These are phyloP conservation scores for Chlamydomonas incerta DNA, from an alignment of 139 green algal species.

Conservation along the genomic window DNA sequence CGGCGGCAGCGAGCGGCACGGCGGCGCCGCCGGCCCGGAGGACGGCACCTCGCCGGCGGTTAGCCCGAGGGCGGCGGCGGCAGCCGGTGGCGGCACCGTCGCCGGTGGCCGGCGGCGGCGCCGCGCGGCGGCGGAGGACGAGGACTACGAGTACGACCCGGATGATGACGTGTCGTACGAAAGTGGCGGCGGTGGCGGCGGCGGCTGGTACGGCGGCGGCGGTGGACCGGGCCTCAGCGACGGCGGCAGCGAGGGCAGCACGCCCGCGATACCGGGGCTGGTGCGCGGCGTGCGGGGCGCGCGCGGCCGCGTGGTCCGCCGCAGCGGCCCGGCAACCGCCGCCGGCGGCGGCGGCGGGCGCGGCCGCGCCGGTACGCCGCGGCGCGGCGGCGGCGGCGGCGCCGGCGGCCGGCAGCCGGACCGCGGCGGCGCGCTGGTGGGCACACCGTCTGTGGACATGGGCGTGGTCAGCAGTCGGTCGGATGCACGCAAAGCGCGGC, in stretches of 20 bases:
- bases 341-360: neutral
- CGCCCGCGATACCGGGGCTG: neutral
- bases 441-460: neutral
- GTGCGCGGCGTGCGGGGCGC: no score
- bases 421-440: neutral
- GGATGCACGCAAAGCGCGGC: neutral
- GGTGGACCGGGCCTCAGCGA: conserved; percentile 2
- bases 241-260: conserved; percentile 40
- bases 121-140: neutral
- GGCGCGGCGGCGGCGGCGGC: neutral
- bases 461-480: conserved; percentile 9
- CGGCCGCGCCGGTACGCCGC: neutral
- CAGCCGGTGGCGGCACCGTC: neutral
- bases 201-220: neutral
- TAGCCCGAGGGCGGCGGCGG: neutral
- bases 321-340: neutral
- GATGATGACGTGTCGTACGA: neutral
- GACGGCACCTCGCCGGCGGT: neutral
- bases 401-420: neutral
- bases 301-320: neutral
- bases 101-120: conserved; percentile 1
- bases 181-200: neutral
- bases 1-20: neutral
- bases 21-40: neutral
- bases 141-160: conserved; percentile 24